Base-by-base conservation (phyloP, 805 yeast species). In the Monosporozyma solicola region DNA sequence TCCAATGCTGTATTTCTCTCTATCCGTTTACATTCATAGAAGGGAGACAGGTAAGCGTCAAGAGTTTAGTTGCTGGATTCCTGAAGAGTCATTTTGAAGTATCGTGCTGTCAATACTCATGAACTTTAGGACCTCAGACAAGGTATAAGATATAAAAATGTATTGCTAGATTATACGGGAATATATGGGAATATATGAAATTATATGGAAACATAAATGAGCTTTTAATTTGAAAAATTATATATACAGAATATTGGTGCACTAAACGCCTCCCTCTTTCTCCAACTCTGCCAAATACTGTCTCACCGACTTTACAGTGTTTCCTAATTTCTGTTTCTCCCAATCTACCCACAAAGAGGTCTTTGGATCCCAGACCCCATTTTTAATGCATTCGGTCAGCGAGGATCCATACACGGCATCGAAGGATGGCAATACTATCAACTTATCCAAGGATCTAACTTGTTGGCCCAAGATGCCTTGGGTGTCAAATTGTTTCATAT, bases 281-380 rank as follows among this genome's bases (percentile, higher is more conserved):
- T 22, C 32, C 47, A 41, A 41, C 3, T 9, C 41, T 24, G 56
- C 51, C 37, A 57, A 48, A 24, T 51, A 37, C 16, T 55, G 37
- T 32, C 54, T 48, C 37, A 61, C 55, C 27, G 60, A 53, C 31
- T 51, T 49, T 6, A 57, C 47, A 39, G 60, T 58, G 37, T 59
- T 62, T 1, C 72, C 72, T 51, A 65, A 51, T 16, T 48, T 54
- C 49, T 59, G 58, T 35, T 59, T 59, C 55, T 68, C 72, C 72
- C 72, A 68, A 49, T 68, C 72, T 7, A 68, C 65, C 70, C 71
- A 68, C 15, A 68, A 53, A 8, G 66, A 53, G 4, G 55, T 49
- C 29, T 54, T 43, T 4, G 57, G 47, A 46, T 59, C 60, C 71
- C 71, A 67, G 10, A 43, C 27, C 3, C 62, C 63, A 16, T 48